A percentile compares a stretch with the other conserved stretches of the same genome.
phyloP scores from a whole-genome alignment of 345 rosid species.

The Fremontodendron californicum region DNA sequence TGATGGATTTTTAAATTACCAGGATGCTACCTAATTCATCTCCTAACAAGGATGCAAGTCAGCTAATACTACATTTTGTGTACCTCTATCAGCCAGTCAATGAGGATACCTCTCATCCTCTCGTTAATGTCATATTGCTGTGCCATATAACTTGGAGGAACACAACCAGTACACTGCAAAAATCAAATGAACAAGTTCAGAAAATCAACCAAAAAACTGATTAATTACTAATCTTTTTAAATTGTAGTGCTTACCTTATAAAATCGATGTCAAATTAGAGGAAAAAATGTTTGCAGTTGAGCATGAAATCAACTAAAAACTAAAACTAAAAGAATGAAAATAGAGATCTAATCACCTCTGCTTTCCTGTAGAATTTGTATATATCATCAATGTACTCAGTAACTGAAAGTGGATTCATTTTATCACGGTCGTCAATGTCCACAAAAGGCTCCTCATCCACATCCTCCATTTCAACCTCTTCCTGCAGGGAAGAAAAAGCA shows the following conservation, averaged over 20 bases:
- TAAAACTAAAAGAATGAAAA: too few species aligned
- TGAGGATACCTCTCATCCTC: too few species aligned
- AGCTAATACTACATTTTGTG: not conserved
- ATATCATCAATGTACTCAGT: conserved; percentile 76
- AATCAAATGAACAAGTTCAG: not conserved
- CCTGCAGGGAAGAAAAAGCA: conserved; percentile 34
- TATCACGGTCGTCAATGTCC: conserved; percentile 73
- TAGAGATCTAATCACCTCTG: conserved; percentile 86
- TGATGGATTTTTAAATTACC: not conserved
- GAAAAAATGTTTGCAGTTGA: not conserved
- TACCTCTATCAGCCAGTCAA: too few species aligned
- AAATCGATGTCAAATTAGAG: too few species aligned
- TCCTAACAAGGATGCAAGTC: not conserved
- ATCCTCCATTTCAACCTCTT: conserved; percentile 87
- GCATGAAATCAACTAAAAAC: too few species aligned
- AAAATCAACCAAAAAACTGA: not conserved
- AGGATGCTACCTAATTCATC: not conserved
- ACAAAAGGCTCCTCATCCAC: conserved; percentile 42
- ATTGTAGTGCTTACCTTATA: too few species aligned
- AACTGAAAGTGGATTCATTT: conserved; percentile 66
- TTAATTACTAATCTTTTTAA: not conserved
- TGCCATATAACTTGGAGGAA: too few species aligned
- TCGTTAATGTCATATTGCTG: too few species aligned
- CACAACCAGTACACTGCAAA: conserved; percentile 55
- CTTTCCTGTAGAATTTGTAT: conserved; percentile 56